Percentiles rank a stretch among this genome's conserved stretches.
These are phyloP conservation scores for Lotmaria passim DNA, from an alignment of 208 protist genomes.

Conservation along the genomic window DNA sequence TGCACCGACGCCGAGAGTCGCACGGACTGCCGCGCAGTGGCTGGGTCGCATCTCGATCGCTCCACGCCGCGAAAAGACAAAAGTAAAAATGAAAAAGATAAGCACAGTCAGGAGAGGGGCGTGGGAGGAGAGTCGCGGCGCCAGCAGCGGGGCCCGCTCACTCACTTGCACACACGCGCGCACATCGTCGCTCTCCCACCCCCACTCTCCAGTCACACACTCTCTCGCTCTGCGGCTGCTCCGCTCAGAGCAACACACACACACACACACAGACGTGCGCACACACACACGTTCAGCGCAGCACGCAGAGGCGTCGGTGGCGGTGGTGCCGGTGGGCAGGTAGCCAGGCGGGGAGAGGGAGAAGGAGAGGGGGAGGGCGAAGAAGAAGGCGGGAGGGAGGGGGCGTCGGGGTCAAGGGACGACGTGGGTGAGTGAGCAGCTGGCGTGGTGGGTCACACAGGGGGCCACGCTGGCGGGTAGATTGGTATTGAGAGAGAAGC, in stretches of 20 bases:
- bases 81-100: no score
- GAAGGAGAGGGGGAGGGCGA: neutral
- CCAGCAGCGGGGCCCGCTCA: slow-evolving; percentile 7
- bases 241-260: no score
- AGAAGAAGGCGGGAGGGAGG: neutral
- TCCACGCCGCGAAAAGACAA: neutral
- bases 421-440: no score
- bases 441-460: slow-evolving; percentile 27
- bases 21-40: slow-evolving; percentile 2
- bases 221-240: no score
- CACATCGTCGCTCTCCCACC: neutral
- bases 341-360: neutral
- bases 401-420: no score
- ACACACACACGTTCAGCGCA: no score
- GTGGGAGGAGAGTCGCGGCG: slow-evolving; percentile 24
- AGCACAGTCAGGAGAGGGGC: neutral
- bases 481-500: no score
- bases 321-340: no score
- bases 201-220: neutral
- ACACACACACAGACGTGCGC: no score
- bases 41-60: slow-evolving; percentile 25
- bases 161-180: neutral
- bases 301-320: no score
- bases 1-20: neutral
- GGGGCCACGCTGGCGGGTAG: slow-evolving; percentile 14